Evolutionary conservation across 164 flowering plant genomes (phyloP), one percentile per base, ranked within the genome.

Genomic region (Vitis amurensis): DNA sequence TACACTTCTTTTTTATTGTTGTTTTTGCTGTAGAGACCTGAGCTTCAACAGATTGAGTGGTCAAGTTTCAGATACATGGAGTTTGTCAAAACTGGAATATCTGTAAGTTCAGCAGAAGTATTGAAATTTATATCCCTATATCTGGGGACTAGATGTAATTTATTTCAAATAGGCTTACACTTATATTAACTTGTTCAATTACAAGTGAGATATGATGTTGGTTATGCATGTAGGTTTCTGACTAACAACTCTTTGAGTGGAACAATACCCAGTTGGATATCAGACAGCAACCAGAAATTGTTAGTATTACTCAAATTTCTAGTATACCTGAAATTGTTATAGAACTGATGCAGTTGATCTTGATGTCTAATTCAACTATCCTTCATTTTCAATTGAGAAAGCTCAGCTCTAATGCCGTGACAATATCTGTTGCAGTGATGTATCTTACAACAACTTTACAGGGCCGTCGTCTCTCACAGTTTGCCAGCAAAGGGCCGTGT

Each of bases 361-460:
- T 2, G 51, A 49, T n/a, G 1, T 49, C 53, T 48, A 51, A 64
- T 64, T 17, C 8, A 57, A 23, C 19, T 57, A 16, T 4, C 56
- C 27, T 48, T 47, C 10, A 63, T 4, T 51, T 19, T 64, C 47
- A 29, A 60, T 10, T 47, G 8, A 64, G 13, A 17, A 51, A 76
- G 19, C 30, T 55, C 55, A 37, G 8, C 19, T 27, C 19, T 6
- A 17, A 55, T 59, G 15, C 53, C 16, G 16, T 63, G 14, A 55
- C 11, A 17, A n/a, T 55, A 31, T 51, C 12, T 51, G 10, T 74
- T 87, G 77, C 89, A 94, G 99, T 65, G 98, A 93, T 77, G 19
- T 91, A 61, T 91, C 97, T 37, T 82, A 88, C 77, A 91, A 91
- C 80, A 89, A 87, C 66, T 92, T 92, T 75, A 79, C 88, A 0